phyloP scores from a whole-genome alignment of 2,329 filamentous ascomycete genomes.

The Sporothrix globosa region DNA sequence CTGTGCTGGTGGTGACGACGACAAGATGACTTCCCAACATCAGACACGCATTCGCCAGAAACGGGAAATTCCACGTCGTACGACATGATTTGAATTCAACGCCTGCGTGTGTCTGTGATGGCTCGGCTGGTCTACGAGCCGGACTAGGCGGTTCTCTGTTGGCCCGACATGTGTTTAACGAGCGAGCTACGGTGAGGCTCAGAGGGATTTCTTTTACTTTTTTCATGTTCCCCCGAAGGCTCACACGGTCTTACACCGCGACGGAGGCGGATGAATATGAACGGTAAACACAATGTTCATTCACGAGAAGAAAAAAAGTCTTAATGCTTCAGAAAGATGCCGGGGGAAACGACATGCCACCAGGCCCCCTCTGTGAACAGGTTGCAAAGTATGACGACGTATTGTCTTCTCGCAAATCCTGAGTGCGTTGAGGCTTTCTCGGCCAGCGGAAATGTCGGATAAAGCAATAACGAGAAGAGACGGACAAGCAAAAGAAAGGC shows the following conservation, averaged over 20 bases:
- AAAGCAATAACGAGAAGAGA: neutral
- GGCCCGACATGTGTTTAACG: no score
- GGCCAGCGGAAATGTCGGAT: constrained; percentile 4
- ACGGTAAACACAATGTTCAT: neutral
- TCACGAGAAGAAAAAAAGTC: no score
- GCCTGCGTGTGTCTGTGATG: neutral
- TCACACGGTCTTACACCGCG: constrained; percentile 4
- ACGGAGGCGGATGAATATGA: constrained; percentile 13
- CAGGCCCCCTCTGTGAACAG: no score
- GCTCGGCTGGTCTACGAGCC: neutral
- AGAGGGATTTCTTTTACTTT: neutral
- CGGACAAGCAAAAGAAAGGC: neutral
- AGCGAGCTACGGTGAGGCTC: no score
- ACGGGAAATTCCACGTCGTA: neutral
- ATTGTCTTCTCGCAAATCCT: neutral
- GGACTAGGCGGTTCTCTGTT: neutral
- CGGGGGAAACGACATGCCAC: no score
- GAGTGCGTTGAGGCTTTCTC: neutral
- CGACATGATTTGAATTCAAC: neutral
- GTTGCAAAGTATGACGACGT: no score
- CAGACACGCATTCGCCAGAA: neutral
- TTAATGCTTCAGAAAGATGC: neutral
- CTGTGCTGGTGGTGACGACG: constrained; percentile 16
- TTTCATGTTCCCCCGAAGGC: neutral
- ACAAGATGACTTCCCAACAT: neutral